Evolutionary conservation across 805 yeast species (phyloP).

Genomic region (Schizosaccharomyces octosporus): DNA sequence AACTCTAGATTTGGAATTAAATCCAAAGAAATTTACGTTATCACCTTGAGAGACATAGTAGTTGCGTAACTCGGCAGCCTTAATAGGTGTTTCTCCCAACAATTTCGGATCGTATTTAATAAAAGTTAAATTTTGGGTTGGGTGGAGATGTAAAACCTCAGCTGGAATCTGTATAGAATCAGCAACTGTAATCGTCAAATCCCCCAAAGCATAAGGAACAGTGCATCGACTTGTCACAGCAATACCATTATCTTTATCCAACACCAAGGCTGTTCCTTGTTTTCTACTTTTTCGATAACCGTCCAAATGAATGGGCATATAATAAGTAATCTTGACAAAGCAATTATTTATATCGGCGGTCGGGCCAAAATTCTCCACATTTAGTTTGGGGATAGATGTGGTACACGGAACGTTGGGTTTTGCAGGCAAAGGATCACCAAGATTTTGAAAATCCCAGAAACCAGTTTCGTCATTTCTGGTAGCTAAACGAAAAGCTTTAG

Average conservation of each 20-base stretch:
- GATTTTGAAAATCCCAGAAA: slow-evolving; percentile 28
- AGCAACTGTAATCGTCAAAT: slow-evolving; percentile 55
- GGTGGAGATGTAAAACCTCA: slow-evolving; percentile 60
- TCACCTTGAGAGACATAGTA: slow-evolving; percentile 49
- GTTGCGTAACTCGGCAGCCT: slow-evolving; percentile 36
- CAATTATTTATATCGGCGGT: slow-evolving; percentile 36
- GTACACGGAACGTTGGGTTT: slow-evolving; percentile 26
- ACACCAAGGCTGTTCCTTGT: slow-evolving; percentile 50
- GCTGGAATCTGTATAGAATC: slow-evolving; percentile 67
- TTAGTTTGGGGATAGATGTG: slow-evolving; percentile 26
- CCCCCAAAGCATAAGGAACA: slow-evolving; percentile 65
- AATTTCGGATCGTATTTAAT: slow-evolving; percentile 57
- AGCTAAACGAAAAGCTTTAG: slow-evolving; percentile 42
- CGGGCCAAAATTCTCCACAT: slow-evolving; percentile 20
- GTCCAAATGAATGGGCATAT: slow-evolving; percentile 48
- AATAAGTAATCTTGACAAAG: slow-evolving; percentile 44
- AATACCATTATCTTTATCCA: slow-evolving; percentile 60
- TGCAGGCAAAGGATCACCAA: slow-evolving; percentile 35
- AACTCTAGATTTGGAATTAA: slow-evolving; percentile 41
- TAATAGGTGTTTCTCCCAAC: slow-evolving; percentile 38
- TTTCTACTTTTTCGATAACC: slow-evolving; percentile 40
- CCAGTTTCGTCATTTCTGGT: slow-evolving; percentile 29
- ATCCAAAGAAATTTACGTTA: slow-evolving; percentile 55
- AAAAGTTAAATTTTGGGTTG: slow-evolving; percentile 65
- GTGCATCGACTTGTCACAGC: slow-evolving; percentile 53